Conservation (phyloP, 2,329 filamentous ascomycete species). For the Penicillium decumbens region DNA sequence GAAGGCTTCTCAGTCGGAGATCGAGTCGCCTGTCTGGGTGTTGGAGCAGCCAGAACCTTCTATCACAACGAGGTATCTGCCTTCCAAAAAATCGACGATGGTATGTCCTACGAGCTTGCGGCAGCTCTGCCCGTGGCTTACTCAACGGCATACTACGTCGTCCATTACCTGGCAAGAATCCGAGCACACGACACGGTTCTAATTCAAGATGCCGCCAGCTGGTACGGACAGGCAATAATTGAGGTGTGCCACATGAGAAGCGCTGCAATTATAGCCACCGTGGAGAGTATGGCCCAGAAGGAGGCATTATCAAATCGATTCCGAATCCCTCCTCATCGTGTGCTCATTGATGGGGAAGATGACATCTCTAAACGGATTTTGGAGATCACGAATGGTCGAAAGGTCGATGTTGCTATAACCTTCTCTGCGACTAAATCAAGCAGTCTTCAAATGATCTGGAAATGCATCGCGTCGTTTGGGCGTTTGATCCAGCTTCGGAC, state of each 20-base stretch:
- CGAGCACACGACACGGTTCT: slow-evolving; percentile 24
- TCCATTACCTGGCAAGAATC: slow-evolving; percentile 17
- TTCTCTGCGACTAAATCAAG: background rate
- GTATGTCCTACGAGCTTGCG: slow-evolving; percentile 22
- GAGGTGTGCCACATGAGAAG: slow-evolving; percentile 12
- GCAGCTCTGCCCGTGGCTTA: slow-evolving; percentile 21
- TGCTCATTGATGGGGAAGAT: slow-evolving; percentile 10
- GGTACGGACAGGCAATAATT: slow-evolving; percentile 22
- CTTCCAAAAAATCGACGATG: slow-evolving; percentile 21
- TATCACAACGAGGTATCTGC: slow-evolving; percentile 15
- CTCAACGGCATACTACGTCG: slow-evolving; percentile 20
- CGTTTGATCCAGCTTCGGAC: slow-evolving; percentile 30
- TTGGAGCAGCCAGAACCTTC: slow-evolving; percentile 14
- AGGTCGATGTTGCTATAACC: slow-evolving; percentile 17
- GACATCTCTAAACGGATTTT: slow-evolving; percentile 5
- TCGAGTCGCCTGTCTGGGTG: slow-evolving; percentile 21
- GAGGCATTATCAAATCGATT: slow-evolving; percentile 6
- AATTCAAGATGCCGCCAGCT: slow-evolving; percentile 27
- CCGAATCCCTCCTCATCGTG: slow-evolving; percentile 8
- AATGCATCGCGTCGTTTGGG: slow-evolving; percentile 25
- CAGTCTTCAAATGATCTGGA: slow-evolving; percentile 9
- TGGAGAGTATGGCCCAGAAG: slow-evolving; percentile 8
- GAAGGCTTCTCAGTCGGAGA: slow-evolving; percentile 19
- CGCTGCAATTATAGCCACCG: slow-evolving; percentile 13
- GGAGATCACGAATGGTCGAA: slow-evolving; percentile 2